Percentiles rank a stretch among this genome's conserved stretches.
These are phyloP conservation scores for Cyclaneusma minus DNA, from an alignment of 2,329 filamentous ascomycete genomes.

Conservation along the genomic window DNA sequence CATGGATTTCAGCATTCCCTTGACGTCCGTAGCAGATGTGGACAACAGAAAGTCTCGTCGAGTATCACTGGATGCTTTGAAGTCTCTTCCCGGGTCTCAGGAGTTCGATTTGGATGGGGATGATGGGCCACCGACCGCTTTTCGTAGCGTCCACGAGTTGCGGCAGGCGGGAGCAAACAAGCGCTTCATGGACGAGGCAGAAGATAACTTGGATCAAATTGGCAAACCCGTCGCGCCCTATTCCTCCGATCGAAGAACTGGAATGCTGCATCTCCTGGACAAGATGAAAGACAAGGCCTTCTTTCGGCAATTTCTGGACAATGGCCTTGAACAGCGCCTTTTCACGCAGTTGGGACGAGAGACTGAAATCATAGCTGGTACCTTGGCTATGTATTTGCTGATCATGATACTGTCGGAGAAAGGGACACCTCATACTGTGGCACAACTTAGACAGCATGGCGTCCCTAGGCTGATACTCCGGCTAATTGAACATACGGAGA, in stretches of 20 bases:
- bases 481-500: constrained; percentile 35
- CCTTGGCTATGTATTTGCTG: constrained; percentile 47
- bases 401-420: constrained; percentile 44
- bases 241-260: constrained; percentile 37
- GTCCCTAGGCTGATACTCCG: constrained; percentile 37
- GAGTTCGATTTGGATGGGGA: constrained; percentile 15
- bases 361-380: constrained; percentile 44
- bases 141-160: constrained; percentile 49
- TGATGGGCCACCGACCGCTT: constrained; percentile 21
- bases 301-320: constrained; percentile 55
- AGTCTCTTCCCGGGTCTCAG: constrained; percentile 13
- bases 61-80: constrained; percentile 13
- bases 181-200: constrained; percentile 48
- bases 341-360: constrained; percentile 44
- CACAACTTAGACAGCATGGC: constrained; percentile 37
- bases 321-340: constrained; percentile 54
- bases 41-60: constrained; percentile 6
- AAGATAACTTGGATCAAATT: constrained; percentile 46
- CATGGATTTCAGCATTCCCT: constrained; percentile 15
- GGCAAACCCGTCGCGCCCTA: constrained; percentile 30
- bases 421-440: constrained; percentile 42
- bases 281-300: constrained; percentile 48
- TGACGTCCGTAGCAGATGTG: constrained; percentile 4
- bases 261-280: constrained; percentile 41
- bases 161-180: constrained; percentile 51